A percentile compares a stretch with the other conserved stretches of the same genome.
These are phyloP conservation scores for Ogataea minuta DNA, from an alignment of 805 yeast genomes.

Conservation along the genomic window DNA sequence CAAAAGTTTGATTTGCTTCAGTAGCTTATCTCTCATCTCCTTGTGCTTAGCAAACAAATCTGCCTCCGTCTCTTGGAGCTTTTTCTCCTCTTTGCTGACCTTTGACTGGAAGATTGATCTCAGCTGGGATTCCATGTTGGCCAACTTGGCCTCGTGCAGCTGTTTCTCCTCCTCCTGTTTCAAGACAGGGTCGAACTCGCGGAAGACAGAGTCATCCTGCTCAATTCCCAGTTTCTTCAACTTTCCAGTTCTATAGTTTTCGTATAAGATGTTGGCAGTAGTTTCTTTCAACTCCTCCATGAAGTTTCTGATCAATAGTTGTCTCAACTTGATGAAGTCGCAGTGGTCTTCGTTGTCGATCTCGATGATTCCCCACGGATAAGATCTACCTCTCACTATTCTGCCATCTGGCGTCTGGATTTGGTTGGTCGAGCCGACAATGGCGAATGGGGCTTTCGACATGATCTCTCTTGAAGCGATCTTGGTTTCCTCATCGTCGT, in stretches of 20 bases:
- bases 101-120: conserved; percentile 94
- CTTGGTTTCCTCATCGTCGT: conserved; percentile 77
- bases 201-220: conserved; percentile 91
- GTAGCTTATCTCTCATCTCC: conserved; percentile 93
- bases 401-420: conserved; percentile 74
- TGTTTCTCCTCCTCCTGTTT: conserved; percentile 93
- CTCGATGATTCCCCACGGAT: conserved; percentile 97
- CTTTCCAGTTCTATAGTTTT: conserved; percentile 84
- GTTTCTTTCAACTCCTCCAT: conserved; percentile 91
- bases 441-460: conserved; percentile 83
- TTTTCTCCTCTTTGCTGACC: conserved; percentile 95
- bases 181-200: conserved; percentile 88
- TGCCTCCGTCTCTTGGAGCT: conserved; percentile 93
- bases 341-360: conserved; percentile 92
- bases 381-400: conserved; percentile 82
- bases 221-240: conserved; percentile 78
- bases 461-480: conserved; percentile 64
- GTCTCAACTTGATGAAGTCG: conserved; percentile 87
- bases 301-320: conserved; percentile 82
- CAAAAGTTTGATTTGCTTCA: conserved; percentile 81
- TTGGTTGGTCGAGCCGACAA: conserved; percentile 82
- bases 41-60: conserved; percentile 93
- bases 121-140: conserved; percentile 95
- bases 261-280: conserved; percentile 75
- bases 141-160: conserved; percentile 88